A percentile compares a stretch with the other conserved stretches of the same genome.
Evolutionary conservation across 2,329 filamentous ascomycete genomes (phyloP).

Genomic region (Pseudogymnoascus sp.): DNA sequence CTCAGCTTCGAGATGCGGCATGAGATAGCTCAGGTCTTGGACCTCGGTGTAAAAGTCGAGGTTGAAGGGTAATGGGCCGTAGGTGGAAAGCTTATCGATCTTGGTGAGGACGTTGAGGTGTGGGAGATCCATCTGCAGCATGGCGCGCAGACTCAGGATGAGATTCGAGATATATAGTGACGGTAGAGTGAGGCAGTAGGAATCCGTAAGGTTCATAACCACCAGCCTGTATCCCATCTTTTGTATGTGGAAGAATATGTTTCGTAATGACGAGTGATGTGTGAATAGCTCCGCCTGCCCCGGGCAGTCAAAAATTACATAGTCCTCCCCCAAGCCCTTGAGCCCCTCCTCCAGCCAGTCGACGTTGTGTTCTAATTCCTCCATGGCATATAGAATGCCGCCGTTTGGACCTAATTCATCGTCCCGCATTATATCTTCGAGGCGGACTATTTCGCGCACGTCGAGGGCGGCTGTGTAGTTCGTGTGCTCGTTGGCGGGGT

Average conservation of each 20-base stretch:
- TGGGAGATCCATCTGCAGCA: slow-evolving; percentile 96
- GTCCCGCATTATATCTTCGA: slow-evolving; percentile 92
- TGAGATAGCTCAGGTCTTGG: slow-evolving; percentile 78
- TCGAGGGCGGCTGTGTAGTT: slow-evolving; percentile 85
- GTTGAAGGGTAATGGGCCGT: slow-evolving; percentile 84
- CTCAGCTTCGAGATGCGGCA: slow-evolving; percentile 73
- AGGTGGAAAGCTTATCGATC: slow-evolving; percentile 85
- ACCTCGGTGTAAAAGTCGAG: slow-evolving; percentile 97
- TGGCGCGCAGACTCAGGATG: slow-evolving; percentile 84
- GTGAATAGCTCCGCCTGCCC: slow-evolving; percentile 97
- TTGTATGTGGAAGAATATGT: slow-evolving; percentile 84
- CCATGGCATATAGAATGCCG: slow-evolving; percentile 83
- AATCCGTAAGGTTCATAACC: slow-evolving; percentile 87
- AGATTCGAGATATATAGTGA: slow-evolving; percentile 93
- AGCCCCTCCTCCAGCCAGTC: slow-evolving; percentile 83
- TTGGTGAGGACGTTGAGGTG: slow-evolving; percentile 96
- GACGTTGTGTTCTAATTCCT: slow-evolving; percentile 89
- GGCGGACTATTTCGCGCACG: slow-evolving; percentile 76
- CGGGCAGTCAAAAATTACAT: slow-evolving; percentile 90
- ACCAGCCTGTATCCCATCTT: slow-evolving; percentile 92
- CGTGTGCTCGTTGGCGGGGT: slow-evolving; percentile 91
- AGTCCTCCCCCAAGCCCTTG: slow-evolving; percentile 76
- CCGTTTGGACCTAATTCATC: slow-evolving; percentile 89
- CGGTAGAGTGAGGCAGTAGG: slow-evolving; percentile 84
- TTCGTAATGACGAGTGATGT: slow-evolving; percentile 83